phyloP scores from a whole-genome alignment of 176 grass and related monocot genomes.

The Cymbopogon citratus region DNA sequence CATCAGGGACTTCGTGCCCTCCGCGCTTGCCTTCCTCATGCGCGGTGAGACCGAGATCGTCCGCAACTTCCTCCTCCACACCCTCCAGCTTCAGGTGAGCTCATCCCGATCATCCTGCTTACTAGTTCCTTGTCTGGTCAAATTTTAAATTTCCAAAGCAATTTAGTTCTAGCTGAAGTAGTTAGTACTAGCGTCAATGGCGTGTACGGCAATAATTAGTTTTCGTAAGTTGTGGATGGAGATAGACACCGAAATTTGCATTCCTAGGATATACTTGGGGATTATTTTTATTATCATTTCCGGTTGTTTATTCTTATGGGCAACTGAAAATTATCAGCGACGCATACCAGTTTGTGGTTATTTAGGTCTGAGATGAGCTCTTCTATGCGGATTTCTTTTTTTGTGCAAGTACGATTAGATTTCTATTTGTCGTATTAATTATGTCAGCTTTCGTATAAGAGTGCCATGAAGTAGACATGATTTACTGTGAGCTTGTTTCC shows the following conservation, averaged over 20 bases:
- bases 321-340: background rate
- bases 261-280: background rate
- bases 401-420: slow-evolving; percentile 1
- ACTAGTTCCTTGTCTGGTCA: background rate
- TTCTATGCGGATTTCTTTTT: background rate
- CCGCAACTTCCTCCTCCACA: slow-evolving; percentile 93
- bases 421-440: background rate
- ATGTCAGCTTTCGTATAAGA: slow-evolving; percentile 7
- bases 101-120: slow-evolving; percentile 25
- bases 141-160: background rate
- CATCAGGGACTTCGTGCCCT: slow-evolving; percentile 94
- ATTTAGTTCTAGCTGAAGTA: background rate
- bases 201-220: slow-evolving; percentile 18
- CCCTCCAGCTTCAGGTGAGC: slow-evolving; percentile 88
- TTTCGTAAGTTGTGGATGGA: background rate
- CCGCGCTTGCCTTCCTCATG: slow-evolving; percentile 89
- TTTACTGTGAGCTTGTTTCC: background rate
- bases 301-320: background rate
- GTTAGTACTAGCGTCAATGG: background rate
- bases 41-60: slow-evolving; percentile 97
- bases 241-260: slow-evolving; percentile 13
- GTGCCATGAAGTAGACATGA: background rate
- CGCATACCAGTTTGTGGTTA: background rate
- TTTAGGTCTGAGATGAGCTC: background rate
- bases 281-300: slow-evolving; percentile 4